Evolutionary conservation across 352 stramenopile species (phyloP), one percentile per base, ranked within the genome.

Genomic region (Phytophthora hibernalis): DNA sequence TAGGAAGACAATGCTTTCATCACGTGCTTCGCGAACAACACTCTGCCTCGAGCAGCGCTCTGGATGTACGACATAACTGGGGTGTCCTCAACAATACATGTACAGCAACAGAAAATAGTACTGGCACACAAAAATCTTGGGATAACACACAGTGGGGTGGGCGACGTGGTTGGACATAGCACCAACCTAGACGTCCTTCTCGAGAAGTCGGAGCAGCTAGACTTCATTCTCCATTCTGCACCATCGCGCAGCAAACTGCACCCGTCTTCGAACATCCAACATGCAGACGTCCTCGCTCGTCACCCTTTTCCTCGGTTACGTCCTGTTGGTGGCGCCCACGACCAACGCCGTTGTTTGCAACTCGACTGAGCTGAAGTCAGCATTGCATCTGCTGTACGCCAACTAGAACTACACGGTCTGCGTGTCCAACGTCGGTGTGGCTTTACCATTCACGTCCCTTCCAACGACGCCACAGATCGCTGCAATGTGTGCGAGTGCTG

Each of bases 231-330:
- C 33, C 24, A 40, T 55, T 58, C 44, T 58, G 47, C 47, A 57
- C 16, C 15, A 42, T 42, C 35, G 15, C 37, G 37, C 42, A 48
- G 35, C 35, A 42, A 42, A 12, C 30, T 16, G 16, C 37, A 8
- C 22, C n/a, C 3, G 1, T 20, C n/a, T 45, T 20, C 26, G 28
- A 33, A 31, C 35, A 1, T 8, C 24, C 37, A 43, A 52, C 15
- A 83, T 69, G 68, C 71, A 74, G 54, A 74, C 31, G 43, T 73
- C 60, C 11, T 52, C 58, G 33, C 16, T 60, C n/a, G 38, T 63
- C 54, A 18, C 60, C 22, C 24, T 48, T 35, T 51, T 66, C 21
- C 53, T 79, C 55, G 47, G 83, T 63, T 43, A 76, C 22, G 16
- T 53, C 21, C 24, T 21, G 31, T 26, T 50, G 9, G 35, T 79